Evolutionary conservation across 768 basidiomycete genomes (phyloP).

Genomic region (Xerocomus brunneocitrinus): DNA sequence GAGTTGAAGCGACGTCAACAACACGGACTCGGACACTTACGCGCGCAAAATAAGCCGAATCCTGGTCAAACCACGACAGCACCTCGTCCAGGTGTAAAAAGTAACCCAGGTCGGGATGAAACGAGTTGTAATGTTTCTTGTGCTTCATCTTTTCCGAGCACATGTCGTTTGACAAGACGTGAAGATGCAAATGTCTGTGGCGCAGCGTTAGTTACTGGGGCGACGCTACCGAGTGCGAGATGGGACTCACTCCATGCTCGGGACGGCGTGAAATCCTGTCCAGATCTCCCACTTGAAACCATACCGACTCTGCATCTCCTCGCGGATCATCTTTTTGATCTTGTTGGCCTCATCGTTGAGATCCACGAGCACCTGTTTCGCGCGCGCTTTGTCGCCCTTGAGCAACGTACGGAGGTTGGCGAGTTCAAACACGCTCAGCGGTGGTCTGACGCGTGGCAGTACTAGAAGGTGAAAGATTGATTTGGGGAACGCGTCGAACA

Average conservation of each 20-base stretch:
- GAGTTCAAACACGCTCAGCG: conserved; percentile 38
- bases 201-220: not conserved
- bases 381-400: conserved; percentile 47
- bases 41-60: conserved; percentile 46
- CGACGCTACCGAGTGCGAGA: not conserved
- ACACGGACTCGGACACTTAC: conserved; percentile 33
- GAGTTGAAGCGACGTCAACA: not conserved
- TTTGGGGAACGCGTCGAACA: conserved; percentile 78
- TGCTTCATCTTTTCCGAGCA: conserved; percentile 66
- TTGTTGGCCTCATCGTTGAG: conserved; percentile 54
- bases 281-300: conserved; percentile 75
- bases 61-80: conserved; percentile 75
- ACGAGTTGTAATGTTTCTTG: conserved; percentile 91
- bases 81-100: conserved; percentile 77
- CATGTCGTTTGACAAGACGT: conserved; percentile 80
- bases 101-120: conserved; percentile 79
- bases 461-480: conserved; percentile 86
- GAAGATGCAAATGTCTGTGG: conserved; percentile 74
- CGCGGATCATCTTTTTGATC: conserved; percentile 58
- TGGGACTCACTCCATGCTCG: conserved; percentile 75
- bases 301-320: conserved; percentile 74
- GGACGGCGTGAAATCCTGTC: conserved; percentile 80
- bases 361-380: conserved; percentile 48
- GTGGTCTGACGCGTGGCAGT: conserved; percentile 53
- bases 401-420: conserved; percentile 54